Conservation (phyloP, 192 early-diverging fungal species). For the Podochytrium sp. region DNA sequence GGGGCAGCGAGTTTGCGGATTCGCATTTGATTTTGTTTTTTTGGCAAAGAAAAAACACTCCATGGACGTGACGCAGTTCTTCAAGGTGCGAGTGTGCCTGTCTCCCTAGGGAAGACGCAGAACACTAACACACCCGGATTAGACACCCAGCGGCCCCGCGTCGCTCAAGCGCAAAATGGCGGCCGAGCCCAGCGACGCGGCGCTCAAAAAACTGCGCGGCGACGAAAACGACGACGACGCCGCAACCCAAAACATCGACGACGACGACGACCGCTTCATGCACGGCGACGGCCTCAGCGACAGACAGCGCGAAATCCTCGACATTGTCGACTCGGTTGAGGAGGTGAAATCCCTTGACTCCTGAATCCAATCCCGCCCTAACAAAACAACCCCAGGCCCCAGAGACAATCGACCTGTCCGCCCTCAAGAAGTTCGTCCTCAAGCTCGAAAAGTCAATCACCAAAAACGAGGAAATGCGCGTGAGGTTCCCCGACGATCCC, state of each 20-base stretch:
- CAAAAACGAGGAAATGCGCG: conserved; percentile 87
- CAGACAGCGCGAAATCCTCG: conserved; percentile 76
- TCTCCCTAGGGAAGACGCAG: background rate
- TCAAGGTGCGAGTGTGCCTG: conserved; percentile 34
- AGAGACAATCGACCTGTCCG: conserved; percentile 64
- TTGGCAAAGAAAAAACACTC: background rate
- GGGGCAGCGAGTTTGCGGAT: background rate
- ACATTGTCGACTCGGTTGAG: conserved; percentile 84
- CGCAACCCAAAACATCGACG: conserved; percentile 28
- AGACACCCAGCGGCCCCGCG: conserved; percentile 21
- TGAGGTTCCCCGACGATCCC: conserved; percentile 77
- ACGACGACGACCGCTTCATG: conserved; percentile 78
- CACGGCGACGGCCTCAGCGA: conserved; percentile 82
- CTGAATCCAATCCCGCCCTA: background rate
- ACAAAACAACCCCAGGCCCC: conserved; percentile 37
- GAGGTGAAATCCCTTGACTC: conserved; percentile 53
- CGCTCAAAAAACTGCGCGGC: conserved; percentile 43
- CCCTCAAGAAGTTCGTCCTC: conserved; percentile 76
- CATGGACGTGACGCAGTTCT: conserved; percentile 42
- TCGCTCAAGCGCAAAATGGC: conserved; percentile 28
- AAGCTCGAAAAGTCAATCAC: conserved; percentile 85
- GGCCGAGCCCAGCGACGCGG: conserved; percentile 20
- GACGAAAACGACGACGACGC: conserved; percentile 23
- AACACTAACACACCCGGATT: background rate
- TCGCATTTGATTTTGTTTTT: too few species aligned